Base-by-base conservation (phyloP, 768 basidiomycete genomes). In the Kwoniella shandongensis region DNA sequence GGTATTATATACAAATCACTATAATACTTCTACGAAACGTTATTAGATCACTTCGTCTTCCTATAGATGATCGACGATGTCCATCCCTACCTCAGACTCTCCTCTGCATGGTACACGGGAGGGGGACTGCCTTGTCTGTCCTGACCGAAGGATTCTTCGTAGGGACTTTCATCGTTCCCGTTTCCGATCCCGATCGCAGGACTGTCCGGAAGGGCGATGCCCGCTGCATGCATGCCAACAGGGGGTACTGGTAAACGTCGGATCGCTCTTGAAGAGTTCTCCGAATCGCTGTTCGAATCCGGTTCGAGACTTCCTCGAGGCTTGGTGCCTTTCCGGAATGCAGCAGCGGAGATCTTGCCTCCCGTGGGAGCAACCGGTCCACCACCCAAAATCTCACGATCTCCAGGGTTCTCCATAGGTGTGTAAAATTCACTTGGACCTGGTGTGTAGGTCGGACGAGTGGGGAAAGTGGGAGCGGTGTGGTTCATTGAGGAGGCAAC, bases 301-400 rank as follows among this genome's bases (percentile, higher is more conserved):
- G 59, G 58, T 5, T 66, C 63, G 7, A 51, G 18, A 18, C 46
- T 45, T 10, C 29, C 35, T 30, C 61, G 18, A 10, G 63, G 61
- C 36, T 59, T 56, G 4, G 56, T 49, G 7, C 57, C 60, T 38
- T 51, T 56, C 18, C 69, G 32, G 46, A 72, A 72, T 22, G 70
- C 70, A 15, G 67, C 70, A 8, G 70, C 70, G 3, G 70, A 69
- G 38, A 72, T 72, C 52, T 68, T 72, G 18, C 70, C 70, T 2
- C 62, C 66, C 1, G 50, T 51, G 2, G 50, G 15, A 22, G 36
- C 32, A 3, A 35, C 25, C 1, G 41, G 40, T 13, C 27, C 39
- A 18, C 39, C 44, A 22, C 30, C 52, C 12, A 58, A 22, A 20
- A 32, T 30, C n/a, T 51, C 57, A 18, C 50, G 45, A 26, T 59